These are phyloP conservation scores for Pyracantha coccinea DNA, from an alignment of 331 rosid species.

Conservation along the genomic window DNA sequence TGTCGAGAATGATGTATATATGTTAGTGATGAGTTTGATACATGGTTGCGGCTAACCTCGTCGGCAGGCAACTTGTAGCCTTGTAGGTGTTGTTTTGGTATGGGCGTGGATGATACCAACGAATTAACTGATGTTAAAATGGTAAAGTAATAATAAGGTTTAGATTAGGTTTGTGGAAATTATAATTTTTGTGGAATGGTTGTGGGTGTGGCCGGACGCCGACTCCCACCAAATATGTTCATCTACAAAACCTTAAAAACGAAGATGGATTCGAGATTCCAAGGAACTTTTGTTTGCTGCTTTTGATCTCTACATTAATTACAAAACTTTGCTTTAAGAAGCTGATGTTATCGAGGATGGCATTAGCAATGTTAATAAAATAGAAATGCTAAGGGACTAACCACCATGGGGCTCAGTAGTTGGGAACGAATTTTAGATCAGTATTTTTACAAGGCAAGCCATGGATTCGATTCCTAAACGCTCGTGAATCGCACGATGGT, in stretches of 20 bases:
- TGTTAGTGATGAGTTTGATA: not conserved
- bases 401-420: accelerated
- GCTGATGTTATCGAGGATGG: constrained; percentile 7
- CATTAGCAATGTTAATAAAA: not conserved
- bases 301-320: not conserved
- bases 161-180: not conserved
- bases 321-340: not conserved
- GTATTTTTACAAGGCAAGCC: no score
- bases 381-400: no score
- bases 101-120: constrained; percentile 3
- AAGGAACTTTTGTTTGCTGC: not conserved
- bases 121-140: no score
- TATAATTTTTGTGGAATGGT: not conserved
- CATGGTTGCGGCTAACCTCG: not conserved
- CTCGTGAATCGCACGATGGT: no score
- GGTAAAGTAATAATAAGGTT: not conserved
- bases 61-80: not conserved
- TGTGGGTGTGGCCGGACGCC: constrained; percentile 2
- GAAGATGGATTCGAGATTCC: not conserved
- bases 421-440: accelerated
- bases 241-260: not conserved
- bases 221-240: not conserved
- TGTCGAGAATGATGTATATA: no score
- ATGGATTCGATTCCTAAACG: accelerated
- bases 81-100: not conserved